These are phyloP conservation scores for Parachaetomium inaequale DNA, from an alignment of 495 filamentous ascomycete species.

Conservation along the genomic window DNA sequence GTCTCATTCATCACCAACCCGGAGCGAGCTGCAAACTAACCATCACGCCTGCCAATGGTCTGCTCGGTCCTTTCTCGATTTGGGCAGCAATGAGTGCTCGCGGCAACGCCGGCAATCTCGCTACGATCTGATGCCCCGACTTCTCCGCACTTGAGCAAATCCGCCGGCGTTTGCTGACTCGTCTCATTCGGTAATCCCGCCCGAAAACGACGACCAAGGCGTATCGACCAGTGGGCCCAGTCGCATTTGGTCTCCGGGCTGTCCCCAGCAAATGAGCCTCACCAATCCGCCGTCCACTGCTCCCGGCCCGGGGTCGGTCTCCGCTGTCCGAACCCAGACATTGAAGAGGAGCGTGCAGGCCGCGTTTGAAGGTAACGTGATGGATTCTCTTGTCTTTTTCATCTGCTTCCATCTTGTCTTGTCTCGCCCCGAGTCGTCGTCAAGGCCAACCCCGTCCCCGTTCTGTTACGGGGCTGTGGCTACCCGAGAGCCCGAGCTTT, in stretches of 20 bases:
- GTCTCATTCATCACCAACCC: not conserved
- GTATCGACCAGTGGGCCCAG: not conserved
- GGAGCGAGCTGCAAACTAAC: not conserved
- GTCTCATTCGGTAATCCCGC: conserved; percentile 16
- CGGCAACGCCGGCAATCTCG: conserved; percentile 15
- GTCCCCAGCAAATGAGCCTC: conserved; percentile 38
- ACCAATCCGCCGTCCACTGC: conserved; percentile 43
- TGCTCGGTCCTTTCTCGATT: not conserved
- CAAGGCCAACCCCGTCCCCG: not conserved
- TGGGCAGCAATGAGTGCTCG: not conserved
- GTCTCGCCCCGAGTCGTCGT: not conserved
- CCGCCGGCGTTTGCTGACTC: conserved; percentile 6
- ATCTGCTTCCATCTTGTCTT: not conserved
- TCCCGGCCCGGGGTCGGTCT: conserved; percentile 43
- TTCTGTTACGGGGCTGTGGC: conserved; percentile 10
- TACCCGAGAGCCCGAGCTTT: conserved; percentile 20
- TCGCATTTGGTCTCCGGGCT: not conserved
- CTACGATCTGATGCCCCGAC: conserved; percentile 4
- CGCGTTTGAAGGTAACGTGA: conserved; percentile 69
- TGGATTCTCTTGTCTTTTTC: not conserved
- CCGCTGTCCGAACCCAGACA: conserved; percentile 47
- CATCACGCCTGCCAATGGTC: not conserved
- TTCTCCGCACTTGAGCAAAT: not conserved
- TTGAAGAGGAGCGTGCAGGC: conserved; percentile 72
- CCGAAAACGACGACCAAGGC: too few relatives aligned